Evolutionary conservation across 2,329 filamentous ascomycete species (phyloP).

Genomic region (Samsoniella hepiali): DNA sequence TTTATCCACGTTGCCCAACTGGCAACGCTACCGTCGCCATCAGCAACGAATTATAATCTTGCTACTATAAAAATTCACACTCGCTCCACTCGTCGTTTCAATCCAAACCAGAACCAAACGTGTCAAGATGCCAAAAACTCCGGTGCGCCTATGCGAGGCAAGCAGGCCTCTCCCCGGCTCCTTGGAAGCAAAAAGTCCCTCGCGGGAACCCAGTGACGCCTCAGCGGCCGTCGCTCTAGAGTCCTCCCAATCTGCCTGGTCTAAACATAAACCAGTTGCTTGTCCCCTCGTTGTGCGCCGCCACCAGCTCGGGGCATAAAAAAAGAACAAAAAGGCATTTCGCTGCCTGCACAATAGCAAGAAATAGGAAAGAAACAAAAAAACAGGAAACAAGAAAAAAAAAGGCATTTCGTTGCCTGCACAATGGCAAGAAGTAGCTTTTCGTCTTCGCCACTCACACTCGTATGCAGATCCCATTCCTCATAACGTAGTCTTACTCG

Average conservation of each 20-base stretch:
- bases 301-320: neutral
- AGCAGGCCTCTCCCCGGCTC: neutral
- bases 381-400: too few species aligned
- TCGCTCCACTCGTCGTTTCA: slow-evolving; percentile 12
- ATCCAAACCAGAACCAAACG: slow-evolving; percentile 12
- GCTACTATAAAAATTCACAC: slow-evolving; percentile 4
- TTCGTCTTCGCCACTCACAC: slow-evolving; percentile 3
- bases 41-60: slow-evolving; percentile 13
- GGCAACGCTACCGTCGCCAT: slow-evolving; percentile 28
- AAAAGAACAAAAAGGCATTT: neutral
- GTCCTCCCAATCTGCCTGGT: neutral
- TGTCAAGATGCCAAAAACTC: slow-evolving; percentile 16
- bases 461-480: slow-evolving; percentile 16
- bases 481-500: slow-evolving; percentile 16
- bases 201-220: slow-evolving; percentile 6
- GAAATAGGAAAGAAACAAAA: too few species aligned
- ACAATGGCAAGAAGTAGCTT: neutral
- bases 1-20: slow-evolving; percentile 57
- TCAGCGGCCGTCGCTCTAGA: slow-evolving; percentile 6
- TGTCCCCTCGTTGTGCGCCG: neutral
- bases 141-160: slow-evolving; percentile 9
- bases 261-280: neutral
- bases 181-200: slow-evolving; percentile 15
- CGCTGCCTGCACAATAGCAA: neutral
- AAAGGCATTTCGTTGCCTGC: neutral